Conservation (phyloP, 495 filamentous ascomycete species). For the Penicillium lagena region DNA sequence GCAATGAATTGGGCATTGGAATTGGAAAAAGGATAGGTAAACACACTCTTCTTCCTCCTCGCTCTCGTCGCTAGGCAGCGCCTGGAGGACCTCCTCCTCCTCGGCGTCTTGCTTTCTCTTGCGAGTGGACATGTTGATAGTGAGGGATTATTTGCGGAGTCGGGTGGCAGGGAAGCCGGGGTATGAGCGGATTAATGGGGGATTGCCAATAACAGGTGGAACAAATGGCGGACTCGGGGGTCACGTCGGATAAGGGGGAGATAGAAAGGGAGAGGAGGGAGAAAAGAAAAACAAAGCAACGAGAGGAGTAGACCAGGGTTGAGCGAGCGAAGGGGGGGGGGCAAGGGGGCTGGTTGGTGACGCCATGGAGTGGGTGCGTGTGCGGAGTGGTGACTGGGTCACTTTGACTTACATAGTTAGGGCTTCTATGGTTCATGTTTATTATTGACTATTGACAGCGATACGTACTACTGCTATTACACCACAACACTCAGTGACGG, state of each 20-base stretch:
- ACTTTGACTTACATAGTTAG: no score
- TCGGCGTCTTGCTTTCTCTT: conserved; percentile 61
- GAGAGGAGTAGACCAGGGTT: conserved; percentile 12
- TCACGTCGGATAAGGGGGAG: conserved; percentile 4
- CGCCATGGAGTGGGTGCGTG: conserved; percentile 8
- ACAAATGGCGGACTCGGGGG: background rate
- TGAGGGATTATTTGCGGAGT: background rate
- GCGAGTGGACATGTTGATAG: conserved; percentile 48
- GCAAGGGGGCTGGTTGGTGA: conserved; percentile 15
- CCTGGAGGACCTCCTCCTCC: conserved; percentile 45
- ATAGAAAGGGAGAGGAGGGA: background rate
- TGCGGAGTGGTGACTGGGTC: no score
- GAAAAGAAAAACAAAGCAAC: no score
- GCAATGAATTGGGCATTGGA: background rate
- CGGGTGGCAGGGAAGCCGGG: background rate
- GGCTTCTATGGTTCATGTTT: no score
- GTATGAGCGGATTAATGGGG: conserved; percentile 6
- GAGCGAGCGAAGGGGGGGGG: conserved; percentile 15
- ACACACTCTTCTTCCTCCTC: conserved; percentile 63
- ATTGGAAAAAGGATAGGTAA: conserved; percentile 3
- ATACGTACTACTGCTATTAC: no score
- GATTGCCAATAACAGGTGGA: background rate
- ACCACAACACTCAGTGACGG: no score
- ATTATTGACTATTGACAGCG: no score
- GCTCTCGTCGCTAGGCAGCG: conserved; percentile 54